phyloP scores from a whole-genome alignment of 2,329 filamentous ascomycete species.

The Colletotrichum neosansevieriae region DNA sequence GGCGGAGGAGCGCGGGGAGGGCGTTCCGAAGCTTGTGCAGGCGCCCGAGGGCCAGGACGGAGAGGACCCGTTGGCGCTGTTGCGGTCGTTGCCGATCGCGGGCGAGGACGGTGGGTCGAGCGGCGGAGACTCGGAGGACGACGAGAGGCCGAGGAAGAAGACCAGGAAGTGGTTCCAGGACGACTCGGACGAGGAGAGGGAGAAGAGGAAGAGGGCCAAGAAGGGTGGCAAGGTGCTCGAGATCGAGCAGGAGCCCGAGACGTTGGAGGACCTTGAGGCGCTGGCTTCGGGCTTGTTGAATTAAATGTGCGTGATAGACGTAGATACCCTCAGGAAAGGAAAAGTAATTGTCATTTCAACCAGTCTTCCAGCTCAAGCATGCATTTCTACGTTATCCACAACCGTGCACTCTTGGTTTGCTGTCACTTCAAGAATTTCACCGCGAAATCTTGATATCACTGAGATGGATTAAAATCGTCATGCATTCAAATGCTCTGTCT shows the following conservation, averaged over 20 bases:
- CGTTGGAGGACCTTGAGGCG: conserved; percentile 82
- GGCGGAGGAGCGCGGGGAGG: conserved; percentile 61
- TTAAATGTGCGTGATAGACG: conserved; percentile 40
- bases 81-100: conserved; percentile 68
- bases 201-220: conserved; percentile 56
- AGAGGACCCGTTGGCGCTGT: conserved; percentile 67
- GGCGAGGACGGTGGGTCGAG: conserved; percentile 49
- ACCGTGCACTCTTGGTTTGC: too few species aligned
- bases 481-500: conserved; percentile 24
- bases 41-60: conserved; percentile 50
- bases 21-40: conserved; percentile 44
- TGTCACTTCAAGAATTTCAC: background rate
- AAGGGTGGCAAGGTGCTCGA: conserved; percentile 69
- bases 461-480: background rate
- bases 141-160: conserved; percentile 64
- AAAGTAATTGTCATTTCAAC: conserved; percentile 23
- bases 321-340: conserved; percentile 46
- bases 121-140: conserved; percentile 49
- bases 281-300: conserved; percentile 77
- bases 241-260: conserved; percentile 78
- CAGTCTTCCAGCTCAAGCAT: background rate
- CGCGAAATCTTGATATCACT: background rate
- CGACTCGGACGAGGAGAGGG: conserved; percentile 61
- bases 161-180: conserved; percentile 85
- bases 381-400: too few species aligned